A percentile compares a stretch with the other conserved stretches of the same genome.
These are phyloP conservation scores for Mycena alexandri DNA, from an alignment of 768 basidiomycete species.

Conservation along the genomic window DNA sequence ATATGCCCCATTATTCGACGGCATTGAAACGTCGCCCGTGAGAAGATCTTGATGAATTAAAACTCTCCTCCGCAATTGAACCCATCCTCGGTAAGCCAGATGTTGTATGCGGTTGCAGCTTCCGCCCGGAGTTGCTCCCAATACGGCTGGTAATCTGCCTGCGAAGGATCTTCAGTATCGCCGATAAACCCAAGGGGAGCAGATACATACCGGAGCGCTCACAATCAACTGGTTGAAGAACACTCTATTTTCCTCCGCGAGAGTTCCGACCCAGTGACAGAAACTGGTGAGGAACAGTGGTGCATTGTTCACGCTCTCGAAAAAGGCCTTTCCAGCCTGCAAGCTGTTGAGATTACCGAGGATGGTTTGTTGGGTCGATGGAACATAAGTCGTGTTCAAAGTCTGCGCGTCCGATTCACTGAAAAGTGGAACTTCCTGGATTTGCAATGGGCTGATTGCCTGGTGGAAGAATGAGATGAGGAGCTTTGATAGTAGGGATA, in stretches of 20 bases:
- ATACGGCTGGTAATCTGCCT: conserved; percentile 6
- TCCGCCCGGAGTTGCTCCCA: conserved; percentile 7
- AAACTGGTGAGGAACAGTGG: conserved; percentile 10
- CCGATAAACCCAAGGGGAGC: neutral
- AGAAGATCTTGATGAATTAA: too few relatives aligned
- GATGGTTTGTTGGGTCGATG: conserved; percentile 9
- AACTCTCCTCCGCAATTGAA: conserved; percentile 12
- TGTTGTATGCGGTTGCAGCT: conserved; percentile 14
- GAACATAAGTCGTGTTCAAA: conserved; percentile 11
- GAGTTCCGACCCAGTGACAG: conserved; percentile 25
- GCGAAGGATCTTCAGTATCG: too few relatives aligned
- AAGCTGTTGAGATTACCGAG: conserved; percentile 4
- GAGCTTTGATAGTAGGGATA: neutral
- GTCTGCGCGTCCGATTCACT: conserved; percentile 10
- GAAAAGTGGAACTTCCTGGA: neutral
- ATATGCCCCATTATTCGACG: too few relatives aligned
- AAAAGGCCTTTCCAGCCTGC: conserved; percentile 17
- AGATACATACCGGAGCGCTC: conserved; percentile 11
- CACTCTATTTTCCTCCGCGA: neutral
- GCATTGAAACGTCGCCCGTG: too few relatives aligned
- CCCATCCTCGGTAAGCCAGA: conserved; percentile 20
- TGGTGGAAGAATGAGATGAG: neutral
- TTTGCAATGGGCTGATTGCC: neutral
- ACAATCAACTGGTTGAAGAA: conserved; percentile 1
- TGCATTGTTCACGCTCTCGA: conserved; percentile 27